phyloP scores from a whole-genome alignment of 345 rosid species.

The Euclidium syriacum region DNA sequence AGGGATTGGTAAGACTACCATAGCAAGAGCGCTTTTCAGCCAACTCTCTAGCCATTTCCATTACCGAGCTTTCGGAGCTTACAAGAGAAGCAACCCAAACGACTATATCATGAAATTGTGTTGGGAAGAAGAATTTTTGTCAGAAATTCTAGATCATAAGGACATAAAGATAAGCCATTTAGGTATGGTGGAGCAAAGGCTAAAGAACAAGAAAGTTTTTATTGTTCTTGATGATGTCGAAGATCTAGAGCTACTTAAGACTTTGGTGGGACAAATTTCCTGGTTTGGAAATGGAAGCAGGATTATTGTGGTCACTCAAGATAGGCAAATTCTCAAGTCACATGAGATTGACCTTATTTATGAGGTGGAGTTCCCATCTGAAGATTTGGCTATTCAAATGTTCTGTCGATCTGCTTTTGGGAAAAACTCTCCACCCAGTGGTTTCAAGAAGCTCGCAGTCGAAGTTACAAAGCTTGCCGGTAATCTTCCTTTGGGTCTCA shows the following conservation, averaged over 20 bases:
- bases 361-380: neutral
- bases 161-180: neutral
- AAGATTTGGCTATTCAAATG: neutral
- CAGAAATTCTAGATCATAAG: constrained; percentile 22
- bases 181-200: neutral
- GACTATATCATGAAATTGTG: constrained; percentile 8
- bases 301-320: neutral
- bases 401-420: too few relatives aligned
- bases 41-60: too few relatives aligned
- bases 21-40: constrained; percentile 24
- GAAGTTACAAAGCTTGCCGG: too few relatives aligned
- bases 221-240: constrained; percentile 3
- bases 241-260: neutral
- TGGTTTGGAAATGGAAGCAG: neutral
- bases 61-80: neutral
- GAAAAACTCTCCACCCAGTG: too few relatives aligned
- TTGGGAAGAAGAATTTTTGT: constrained; percentile 30
- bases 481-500: too few relatives aligned
- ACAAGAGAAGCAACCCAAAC: neutral
- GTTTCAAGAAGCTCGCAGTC: too few relatives aligned
- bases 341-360: neutral
- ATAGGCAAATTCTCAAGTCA: constrained; percentile 4
- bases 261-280: neutral
- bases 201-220: neutral
- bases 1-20: too few relatives aligned